Conservation (phyloP, 192 early-diverging fungal genomes). For the Neocallimastix lanati region DNA sequence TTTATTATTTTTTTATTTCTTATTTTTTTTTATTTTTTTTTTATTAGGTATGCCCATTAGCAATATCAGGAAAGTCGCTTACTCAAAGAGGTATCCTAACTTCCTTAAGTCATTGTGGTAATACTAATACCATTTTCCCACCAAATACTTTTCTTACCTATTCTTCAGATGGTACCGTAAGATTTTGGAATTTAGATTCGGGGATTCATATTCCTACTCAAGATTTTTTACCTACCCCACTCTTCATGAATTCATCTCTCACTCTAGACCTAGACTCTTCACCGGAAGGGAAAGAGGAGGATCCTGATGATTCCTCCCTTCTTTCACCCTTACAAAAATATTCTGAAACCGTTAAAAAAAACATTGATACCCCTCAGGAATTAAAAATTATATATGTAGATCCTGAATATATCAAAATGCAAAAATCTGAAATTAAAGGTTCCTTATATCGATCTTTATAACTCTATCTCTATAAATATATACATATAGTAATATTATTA, state of each 20-base stretch:
- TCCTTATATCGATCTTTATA: no score
- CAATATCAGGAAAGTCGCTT: neutral
- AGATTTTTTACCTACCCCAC: no score
- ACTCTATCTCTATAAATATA: no score
- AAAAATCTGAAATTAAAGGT: constrained; percentile 6
- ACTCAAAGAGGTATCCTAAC: neutral
- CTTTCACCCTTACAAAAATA: no score
- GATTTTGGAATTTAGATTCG: constrained; percentile 66
- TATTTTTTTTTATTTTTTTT: no score
- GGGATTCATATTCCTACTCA: no score
- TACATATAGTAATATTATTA: no score
- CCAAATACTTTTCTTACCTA: constrained; percentile 50
- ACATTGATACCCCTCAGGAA: constrained; percentile 39
- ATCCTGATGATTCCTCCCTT: neutral
- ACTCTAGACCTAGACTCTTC: no score
- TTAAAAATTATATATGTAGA: constrained; percentile 38
- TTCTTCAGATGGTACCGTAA: constrained; percentile 55
- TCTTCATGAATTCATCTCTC: no score
- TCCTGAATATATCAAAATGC: constrained; percentile 14
- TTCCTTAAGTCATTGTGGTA: no score
- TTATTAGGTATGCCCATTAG: neutral
- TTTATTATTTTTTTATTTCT: no score
- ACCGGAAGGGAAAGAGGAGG: no score
- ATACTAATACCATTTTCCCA: constrained; percentile 13
- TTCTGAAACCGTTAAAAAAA: constrained; percentile 13